Conservation (phyloP, 345 rosid genomes). For the Populus alba region DNA sequence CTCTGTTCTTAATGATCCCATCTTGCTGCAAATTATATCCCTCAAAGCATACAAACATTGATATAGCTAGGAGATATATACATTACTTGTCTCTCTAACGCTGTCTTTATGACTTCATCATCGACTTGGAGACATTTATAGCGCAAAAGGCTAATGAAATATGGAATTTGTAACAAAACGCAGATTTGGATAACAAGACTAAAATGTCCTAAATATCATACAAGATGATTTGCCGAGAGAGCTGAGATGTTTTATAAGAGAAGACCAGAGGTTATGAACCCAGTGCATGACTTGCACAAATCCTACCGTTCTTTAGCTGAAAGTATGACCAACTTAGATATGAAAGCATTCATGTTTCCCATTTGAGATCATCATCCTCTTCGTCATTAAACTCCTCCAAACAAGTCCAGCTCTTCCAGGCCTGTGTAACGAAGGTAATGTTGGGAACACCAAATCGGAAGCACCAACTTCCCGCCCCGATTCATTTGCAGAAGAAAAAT, state of each 20-base stretch:
- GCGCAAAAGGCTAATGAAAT: background rate
- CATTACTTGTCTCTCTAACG: background rate
- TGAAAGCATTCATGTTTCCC: background rate
- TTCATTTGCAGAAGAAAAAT: background rate
- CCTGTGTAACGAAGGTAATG: background rate
- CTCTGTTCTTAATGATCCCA: background rate
- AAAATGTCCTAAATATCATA: conserved; percentile 11
- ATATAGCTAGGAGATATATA: background rate
- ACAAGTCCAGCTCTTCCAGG: background rate
- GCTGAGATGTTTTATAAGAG: conserved; percentile 25
- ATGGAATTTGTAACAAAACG: background rate
- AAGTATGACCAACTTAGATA: conserved; percentile 17
- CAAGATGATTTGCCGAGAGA: conserved; percentile 22
- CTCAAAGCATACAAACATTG: background rate
- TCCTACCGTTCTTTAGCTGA: conserved; percentile 24
- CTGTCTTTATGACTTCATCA: background rate
- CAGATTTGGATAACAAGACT: conserved; percentile 28
- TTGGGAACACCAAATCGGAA: background rate
- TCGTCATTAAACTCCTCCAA: background rate
- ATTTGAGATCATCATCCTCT: background rate
- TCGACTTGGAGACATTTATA: no score
- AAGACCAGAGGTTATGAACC: conserved; percentile 23
- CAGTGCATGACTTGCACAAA: conserved; percentile 11
- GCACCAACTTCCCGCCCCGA: background rate
- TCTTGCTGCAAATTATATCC: background rate